Evolutionary conservation across 163 green algal species (phyloP), one percentile per base, ranked within the genome.

Genomic region (Scenedesmus sp.): DNA sequence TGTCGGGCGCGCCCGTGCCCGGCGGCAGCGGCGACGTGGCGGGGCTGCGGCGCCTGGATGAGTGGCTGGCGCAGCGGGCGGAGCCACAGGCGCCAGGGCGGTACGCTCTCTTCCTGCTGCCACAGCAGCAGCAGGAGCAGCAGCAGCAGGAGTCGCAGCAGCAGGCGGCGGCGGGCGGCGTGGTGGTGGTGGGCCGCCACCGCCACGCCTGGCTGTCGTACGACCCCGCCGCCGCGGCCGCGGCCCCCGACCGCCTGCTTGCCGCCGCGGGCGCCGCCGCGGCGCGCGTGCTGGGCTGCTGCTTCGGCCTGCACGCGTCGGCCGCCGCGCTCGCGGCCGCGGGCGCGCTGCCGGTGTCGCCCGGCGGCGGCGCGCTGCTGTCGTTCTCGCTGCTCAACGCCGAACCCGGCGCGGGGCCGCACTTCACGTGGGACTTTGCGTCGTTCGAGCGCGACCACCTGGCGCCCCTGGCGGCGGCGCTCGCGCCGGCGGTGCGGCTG

Each of bases 381-480:
- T 89, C 80, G 11, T 93, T 94, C 74, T 87, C 76, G 53, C 79
- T 94, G 28, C 77, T 85, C 42, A 91, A 94, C 65, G 84, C 84
- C 1, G 75, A 89, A 44, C 89, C 88, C 18, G 9, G 39, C 63
- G 42, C 22, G 29, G 57, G 26, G 6, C 24, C 6, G 4, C 57
- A 75, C 1, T 77, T 76, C 62, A 70, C 48, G 14, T 90, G 88
- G 85, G 65, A 87, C 42, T 92, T 92, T 83, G n/a, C 63, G 2
- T 42, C 24, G 0, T 82, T 91, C 24, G 67, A 87, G 60, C 24
- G 36, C 28, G 29, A 54, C 28, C 88, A 85, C 56, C 42, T 93
- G 33, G 17, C 63, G 5, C 84, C 76, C 5, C 20, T 89, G 20
- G 62, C 83, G 48, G 53, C 56, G 24, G 75, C 63, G 20, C 67